These are phyloP conservation scores for Arachis hypogaea DNA, from an alignment of 306 rosid species.

Conservation along the genomic window DNA sequence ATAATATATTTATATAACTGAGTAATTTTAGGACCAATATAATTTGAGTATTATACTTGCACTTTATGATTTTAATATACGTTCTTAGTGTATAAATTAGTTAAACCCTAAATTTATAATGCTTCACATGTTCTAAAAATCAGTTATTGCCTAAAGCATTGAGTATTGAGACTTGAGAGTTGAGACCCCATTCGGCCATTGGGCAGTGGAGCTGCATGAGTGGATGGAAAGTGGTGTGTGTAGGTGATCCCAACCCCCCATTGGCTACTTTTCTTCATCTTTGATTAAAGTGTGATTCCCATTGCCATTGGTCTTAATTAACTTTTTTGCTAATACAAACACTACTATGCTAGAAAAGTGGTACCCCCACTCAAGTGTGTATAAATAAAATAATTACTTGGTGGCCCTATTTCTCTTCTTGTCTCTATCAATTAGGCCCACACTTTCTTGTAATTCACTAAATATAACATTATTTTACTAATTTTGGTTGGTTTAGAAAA, in stretches of 20 bases:
- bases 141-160: conserved; percentile 19
- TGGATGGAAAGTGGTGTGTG: conserved; percentile 42
- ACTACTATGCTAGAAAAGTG: conserved; percentile 39
- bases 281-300: conserved; percentile 21
- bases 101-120: too few species aligned
- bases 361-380: conserved; percentile 31
- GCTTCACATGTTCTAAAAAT: neutral
- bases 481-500: conserved; percentile 37
- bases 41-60: too few species aligned
- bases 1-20: too few species aligned
- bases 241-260: neutral
- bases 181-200: conserved; percentile 11
- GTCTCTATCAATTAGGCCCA: conserved; percentile 3
- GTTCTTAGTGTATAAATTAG: too few species aligned
- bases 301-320: conserved; percentile 31
- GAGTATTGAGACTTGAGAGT: neutral
- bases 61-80: too few species aligned
- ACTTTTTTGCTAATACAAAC: conserved; percentile 24
- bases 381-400: conserved; percentile 33
- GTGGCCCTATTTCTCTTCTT: conserved; percentile 30
- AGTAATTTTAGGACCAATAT: too few species aligned
- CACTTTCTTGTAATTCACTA: conserved; percentile 34
- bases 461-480: neutral
- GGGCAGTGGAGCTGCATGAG: conserved; percentile 23
- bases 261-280: neutral